These are phyloP conservation scores for Thelonectria blattea DNA, from an alignment of 2,329 filamentous ascomycete genomes.

Conservation along the genomic window DNA sequence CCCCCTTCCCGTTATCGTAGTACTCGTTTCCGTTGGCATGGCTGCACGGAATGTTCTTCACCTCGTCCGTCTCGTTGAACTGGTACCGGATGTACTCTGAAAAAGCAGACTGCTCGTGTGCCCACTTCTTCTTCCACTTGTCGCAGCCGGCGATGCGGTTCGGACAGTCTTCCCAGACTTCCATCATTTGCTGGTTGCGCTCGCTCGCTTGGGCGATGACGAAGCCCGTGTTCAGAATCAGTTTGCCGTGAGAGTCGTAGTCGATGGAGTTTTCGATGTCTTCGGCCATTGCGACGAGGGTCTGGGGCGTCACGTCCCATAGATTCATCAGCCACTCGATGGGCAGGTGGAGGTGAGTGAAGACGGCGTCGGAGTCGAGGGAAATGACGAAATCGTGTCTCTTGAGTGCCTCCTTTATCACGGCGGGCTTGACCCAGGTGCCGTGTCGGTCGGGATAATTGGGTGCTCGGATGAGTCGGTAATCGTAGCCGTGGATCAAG, in stretches of 20 bases:
- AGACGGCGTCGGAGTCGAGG: conserved; percentile 11
- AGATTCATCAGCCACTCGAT: conserved; percentile 16
- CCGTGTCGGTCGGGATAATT: conserved; percentile 1
- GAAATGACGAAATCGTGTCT: conserved; percentile 6
- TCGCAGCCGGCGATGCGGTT: conserved; percentile 5
- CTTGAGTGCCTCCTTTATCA: conserved; percentile 5
- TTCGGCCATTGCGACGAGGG: conserved; percentile 1
- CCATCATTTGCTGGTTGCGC: conserved; percentile 1
- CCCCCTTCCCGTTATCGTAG: background rate
- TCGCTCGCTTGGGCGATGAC: conserved; percentile 9
- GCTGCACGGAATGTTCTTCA: conserved; percentile 5
- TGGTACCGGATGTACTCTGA: conserved; percentile 6
- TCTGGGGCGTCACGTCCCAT: background rate
- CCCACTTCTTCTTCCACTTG: conserved; percentile 2
- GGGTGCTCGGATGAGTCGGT: conserved; percentile 7
- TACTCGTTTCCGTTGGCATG: conserved; percentile 9
- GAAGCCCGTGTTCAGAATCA: conserved; percentile 11
- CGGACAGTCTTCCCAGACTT: conserved; percentile 8
- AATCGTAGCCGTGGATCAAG: conserved; percentile 44
- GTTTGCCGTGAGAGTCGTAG: background rate
- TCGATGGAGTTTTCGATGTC: background rate
- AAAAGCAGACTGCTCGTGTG: conserved; percentile 9
- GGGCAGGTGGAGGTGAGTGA: conserved; percentile 9
- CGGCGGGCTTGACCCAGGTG: conserved; percentile 10
- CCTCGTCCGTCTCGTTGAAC: conserved; percentile 4